phyloP scores from a whole-genome alignment of 345 rosid genomes.

The Eucalyptus marginata region DNA sequence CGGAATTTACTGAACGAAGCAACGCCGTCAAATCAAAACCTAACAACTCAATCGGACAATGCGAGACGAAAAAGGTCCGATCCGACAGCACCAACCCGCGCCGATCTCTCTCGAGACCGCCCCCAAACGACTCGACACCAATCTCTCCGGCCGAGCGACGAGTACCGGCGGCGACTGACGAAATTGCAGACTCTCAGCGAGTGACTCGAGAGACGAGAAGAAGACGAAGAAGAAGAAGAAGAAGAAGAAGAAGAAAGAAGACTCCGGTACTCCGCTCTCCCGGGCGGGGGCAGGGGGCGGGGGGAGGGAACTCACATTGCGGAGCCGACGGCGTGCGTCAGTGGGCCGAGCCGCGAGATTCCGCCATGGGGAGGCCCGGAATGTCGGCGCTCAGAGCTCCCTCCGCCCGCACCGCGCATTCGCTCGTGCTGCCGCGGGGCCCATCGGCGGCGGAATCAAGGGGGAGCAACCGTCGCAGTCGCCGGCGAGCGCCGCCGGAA shows the following conservation, averaged over 20 bases:
- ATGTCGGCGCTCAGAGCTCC: background rate
- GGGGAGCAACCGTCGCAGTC: background rate
- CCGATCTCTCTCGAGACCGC: background rate
- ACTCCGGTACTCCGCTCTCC: background rate
- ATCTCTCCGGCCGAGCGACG: background rate
- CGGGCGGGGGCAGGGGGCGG: background rate
- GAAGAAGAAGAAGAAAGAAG: too few relatives aligned
- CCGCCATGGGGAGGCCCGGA: background rate
- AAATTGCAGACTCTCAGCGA: background rate
- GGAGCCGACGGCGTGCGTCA: background rate
- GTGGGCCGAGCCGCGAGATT: background rate
- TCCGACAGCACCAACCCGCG: background rate
- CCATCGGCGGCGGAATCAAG: background rate
- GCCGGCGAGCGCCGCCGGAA: background rate
- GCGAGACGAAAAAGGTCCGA: background rate
- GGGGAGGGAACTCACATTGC: background rate
- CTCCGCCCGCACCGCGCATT: background rate
- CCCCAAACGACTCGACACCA: background rate
- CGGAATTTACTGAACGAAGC: background rate
- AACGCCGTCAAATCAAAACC: background rate
- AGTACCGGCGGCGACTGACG: background rate
- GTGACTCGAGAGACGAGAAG: background rate
- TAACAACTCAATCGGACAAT: background rate
- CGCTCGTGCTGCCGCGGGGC: background rate
- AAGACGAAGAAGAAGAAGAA: background rate